These are phyloP conservation scores for Dictyostelium capitatum DNA, from an alignment of 78 protist species.

Conservation along the genomic window DNA sequence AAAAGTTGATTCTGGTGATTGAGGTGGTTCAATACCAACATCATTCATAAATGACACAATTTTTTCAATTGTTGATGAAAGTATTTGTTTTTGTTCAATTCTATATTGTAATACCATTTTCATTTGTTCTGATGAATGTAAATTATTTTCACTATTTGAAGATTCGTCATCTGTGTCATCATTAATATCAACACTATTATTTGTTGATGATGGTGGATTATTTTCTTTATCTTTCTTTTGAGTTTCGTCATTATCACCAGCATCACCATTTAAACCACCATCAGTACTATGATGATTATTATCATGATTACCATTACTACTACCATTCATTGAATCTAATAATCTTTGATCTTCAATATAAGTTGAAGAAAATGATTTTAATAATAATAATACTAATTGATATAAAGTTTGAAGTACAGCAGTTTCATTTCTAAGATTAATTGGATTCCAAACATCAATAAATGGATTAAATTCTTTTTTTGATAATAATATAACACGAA, in stretches of 20 bases:
- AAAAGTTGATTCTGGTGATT: slow-evolving; percentile 32
- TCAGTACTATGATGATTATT: background rate
- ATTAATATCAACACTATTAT: background rate
- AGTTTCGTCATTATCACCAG: background rate
- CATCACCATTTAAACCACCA: background rate
- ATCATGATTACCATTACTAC: background rate
- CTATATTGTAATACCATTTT: slow-evolving; percentile 67
- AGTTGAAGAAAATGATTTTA: slow-evolving; percentile 56
- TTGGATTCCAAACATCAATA: slow-evolving; percentile 75
- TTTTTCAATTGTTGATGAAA: slow-evolving; percentile 28
- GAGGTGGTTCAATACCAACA: slow-evolving; percentile 52
- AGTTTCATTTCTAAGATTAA: slow-evolving; percentile 40
- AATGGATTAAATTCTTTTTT: slow-evolving; percentile 53
- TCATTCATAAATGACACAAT: slow-evolving; percentile 31
- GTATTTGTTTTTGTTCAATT: slow-evolving; percentile 70
- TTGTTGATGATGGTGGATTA: background rate
- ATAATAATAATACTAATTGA: slow-evolving; percentile 25
- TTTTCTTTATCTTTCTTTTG: background rate
- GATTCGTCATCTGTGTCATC: slow-evolving; percentile 18
- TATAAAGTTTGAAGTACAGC: slow-evolving; percentile 55
- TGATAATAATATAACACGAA: slow-evolving; percentile 31
- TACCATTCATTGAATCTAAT: slow-evolving; percentile 6
- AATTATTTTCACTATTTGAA: slow-evolving; percentile 2
- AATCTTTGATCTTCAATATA: slow-evolving; percentile 61
- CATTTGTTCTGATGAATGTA: slow-evolving; percentile 67